phyloP scores from a whole-genome alignment of 495 filamentous ascomycete species.

The Cercophora sp. region DNA sequence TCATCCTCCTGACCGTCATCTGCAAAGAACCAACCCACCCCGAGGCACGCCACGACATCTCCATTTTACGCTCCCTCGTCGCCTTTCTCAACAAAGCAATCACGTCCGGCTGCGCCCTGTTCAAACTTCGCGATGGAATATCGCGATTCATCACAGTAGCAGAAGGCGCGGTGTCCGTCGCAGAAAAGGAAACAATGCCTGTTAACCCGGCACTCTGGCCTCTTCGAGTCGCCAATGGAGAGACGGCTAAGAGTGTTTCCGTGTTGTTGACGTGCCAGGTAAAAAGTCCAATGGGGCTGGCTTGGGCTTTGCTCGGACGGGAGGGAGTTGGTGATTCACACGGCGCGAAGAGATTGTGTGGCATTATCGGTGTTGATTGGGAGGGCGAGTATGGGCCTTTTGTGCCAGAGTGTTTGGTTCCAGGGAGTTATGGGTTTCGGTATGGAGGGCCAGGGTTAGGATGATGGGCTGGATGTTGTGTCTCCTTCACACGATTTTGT shows the following conservation, averaged over 20 bases:
- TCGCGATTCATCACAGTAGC: neutral
- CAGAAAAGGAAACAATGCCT: neutral
- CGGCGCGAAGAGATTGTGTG: neutral
- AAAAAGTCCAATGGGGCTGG: neutral
- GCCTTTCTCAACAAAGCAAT: neutral
- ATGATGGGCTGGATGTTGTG: too few species aligned
- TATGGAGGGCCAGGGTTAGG: too few species aligned
- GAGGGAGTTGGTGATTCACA: neutral
- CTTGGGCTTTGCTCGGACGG: neutral
- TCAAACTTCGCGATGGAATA: neutral
- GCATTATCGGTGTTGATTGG: neutral
- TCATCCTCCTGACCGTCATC: neutral
- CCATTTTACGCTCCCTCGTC: neutral
- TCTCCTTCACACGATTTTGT: too few species aligned
- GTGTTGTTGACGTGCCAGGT: neutral
- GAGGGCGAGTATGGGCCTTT: conserved; percentile 4
- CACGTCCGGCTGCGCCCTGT: neutral
- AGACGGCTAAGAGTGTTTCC: neutral
- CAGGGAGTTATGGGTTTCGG: neutral
- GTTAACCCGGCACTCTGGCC: conserved; percentile 6
- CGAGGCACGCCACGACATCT: neutral
- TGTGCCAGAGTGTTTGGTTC: neutral
- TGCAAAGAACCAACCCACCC: conserved; percentile 5
- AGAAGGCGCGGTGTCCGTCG: neutral
- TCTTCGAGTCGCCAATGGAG: neutral